A percentile compares a stretch with the other conserved stretches of the same genome.
phyloP scores from a whole-genome alignment of 106 monocot species.

The Dactylorhiza incarnata region DNA sequence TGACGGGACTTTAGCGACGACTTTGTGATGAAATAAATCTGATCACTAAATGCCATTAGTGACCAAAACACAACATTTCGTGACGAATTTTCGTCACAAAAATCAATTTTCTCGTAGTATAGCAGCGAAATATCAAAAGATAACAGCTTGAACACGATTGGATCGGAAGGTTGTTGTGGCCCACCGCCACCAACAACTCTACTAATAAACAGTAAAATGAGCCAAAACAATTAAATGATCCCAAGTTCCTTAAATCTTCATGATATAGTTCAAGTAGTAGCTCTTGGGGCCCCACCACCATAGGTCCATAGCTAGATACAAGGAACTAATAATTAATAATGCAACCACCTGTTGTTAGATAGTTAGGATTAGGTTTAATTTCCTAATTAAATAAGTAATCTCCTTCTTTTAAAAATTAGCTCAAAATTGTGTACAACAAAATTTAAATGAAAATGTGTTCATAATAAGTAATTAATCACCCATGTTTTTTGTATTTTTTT shows the following conservation, averaged over 20 bases:
- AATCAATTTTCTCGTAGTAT: too few relatives aligned
- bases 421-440: background rate
- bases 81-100: too few relatives aligned
- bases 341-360: slow-evolving; percentile 4
- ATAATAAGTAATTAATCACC: background rate
- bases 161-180: too few relatives aligned
- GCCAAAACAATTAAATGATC: background rate
- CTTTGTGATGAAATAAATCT: too few relatives aligned
- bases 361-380: background rate
- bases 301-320: background rate
- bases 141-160: too few relatives aligned
- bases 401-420: background rate
- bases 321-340: background rate
- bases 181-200: too few relatives aligned
- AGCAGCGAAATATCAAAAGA: too few relatives aligned
- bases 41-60: too few relatives aligned
- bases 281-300: background rate
- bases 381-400: background rate
- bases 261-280: background rate
- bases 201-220: background rate
- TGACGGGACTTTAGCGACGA: too few relatives aligned
- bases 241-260: background rate
- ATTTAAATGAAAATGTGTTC: background rate
- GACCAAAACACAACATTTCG: too few relatives aligned
- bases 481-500: too few relatives aligned